phyloP scores from a whole-genome alignment of 2,329 filamentous ascomycete species.

The Trichoderma oligosporum region DNA sequence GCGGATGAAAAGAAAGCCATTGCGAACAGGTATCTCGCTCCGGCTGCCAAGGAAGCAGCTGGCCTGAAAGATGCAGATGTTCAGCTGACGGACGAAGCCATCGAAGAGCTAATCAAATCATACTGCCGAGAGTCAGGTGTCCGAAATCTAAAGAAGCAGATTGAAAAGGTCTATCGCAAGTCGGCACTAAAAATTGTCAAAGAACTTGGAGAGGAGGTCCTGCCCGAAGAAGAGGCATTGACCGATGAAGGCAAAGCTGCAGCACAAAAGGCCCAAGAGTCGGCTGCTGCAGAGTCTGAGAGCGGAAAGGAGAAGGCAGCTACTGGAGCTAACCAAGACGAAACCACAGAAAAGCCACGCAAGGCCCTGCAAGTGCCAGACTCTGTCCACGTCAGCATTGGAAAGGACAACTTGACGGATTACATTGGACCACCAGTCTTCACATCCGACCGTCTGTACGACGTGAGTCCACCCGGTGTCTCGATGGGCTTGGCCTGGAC shows the following conservation, averaged over 20 bases:
- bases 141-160: constrained; percentile 97
- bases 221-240: constrained; percentile 76
- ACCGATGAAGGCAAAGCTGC: constrained; percentile 83
- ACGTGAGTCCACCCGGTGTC: constrained; percentile 87
- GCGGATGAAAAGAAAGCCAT: constrained; percentile 99
- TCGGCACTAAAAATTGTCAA: constrained; percentile 95
- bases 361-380: constrained; percentile 80
- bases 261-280: constrained; percentile 57
- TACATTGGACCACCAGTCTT: constrained; percentile 96
- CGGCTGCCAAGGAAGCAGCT: constrained; percentile 89
- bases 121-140: constrained; percentile 98
- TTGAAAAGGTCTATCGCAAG: constrained; percentile 98
- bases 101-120: constrained; percentile 95
- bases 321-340: constrained; percentile 35
- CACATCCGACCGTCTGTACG: constrained; percentile 92
- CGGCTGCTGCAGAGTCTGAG: constrained; percentile 27
- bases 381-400: constrained; percentile 78
- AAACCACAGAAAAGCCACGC: constrained; percentile 63
- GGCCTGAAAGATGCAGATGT: constrained; percentile 89
- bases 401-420: constrained; percentile 87
- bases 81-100: constrained; percentile 77
- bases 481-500: constrained; percentile 99
- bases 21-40: constrained; percentile 85
- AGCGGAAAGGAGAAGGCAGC: constrained; percentile 26
- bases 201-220: constrained; percentile 79